Conservation (phyloP, 2,329 filamentous ascomycete genomes). For the Diaporthe helianthi region DNA sequence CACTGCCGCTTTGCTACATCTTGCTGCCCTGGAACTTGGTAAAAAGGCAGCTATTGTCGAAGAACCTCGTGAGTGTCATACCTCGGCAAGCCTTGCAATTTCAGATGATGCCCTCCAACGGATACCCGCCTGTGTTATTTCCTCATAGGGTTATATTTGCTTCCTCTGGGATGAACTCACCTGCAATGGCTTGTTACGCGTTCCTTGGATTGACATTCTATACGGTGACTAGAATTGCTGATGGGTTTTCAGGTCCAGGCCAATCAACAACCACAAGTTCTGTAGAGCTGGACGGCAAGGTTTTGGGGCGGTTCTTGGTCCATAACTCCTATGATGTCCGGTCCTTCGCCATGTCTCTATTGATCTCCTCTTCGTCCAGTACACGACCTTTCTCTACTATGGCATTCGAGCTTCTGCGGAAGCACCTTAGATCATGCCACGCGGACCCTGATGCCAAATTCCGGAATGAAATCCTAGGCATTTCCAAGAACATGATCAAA, state of each 20-base stretch:
- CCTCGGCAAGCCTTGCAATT: slow-evolving; percentile 29
- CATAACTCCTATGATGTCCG: slow-evolving; percentile 71
- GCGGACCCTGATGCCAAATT: slow-evolving; percentile 87
- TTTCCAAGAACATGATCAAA: slow-evolving; percentile 78
- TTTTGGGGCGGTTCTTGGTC: slow-evolving; percentile 59
- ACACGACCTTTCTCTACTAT: slow-evolving; percentile 73
- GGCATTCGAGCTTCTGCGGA: slow-evolving; percentile 68
- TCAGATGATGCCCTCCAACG: not conserved
- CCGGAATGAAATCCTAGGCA: slow-evolving; percentile 78
- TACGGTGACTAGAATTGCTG: slow-evolving; percentile 28
- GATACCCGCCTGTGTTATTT: not conserved
- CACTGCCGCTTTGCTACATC: slow-evolving; percentile 63
- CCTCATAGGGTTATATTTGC: not conserved
- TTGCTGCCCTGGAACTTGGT: slow-evolving; percentile 73
- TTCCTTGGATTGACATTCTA: not conserved
- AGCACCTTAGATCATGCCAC: slow-evolving; percentile 74
- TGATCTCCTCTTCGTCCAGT: slow-evolving; percentile 77
- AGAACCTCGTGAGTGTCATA: slow-evolving; percentile 61
- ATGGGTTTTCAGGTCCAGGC: slow-evolving; percentile 38
- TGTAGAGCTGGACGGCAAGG: slow-evolving; percentile 47
- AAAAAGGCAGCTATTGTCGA: slow-evolving; percentile 75
- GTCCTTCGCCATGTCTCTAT: slow-evolving; percentile 80
- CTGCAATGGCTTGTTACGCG: not conserved
- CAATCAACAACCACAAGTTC: slow-evolving; percentile 35
- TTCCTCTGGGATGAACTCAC: not conserved